Conservation (phyloP, 345 rosid genomes). For the Lumnitzera littorea region DNA sequence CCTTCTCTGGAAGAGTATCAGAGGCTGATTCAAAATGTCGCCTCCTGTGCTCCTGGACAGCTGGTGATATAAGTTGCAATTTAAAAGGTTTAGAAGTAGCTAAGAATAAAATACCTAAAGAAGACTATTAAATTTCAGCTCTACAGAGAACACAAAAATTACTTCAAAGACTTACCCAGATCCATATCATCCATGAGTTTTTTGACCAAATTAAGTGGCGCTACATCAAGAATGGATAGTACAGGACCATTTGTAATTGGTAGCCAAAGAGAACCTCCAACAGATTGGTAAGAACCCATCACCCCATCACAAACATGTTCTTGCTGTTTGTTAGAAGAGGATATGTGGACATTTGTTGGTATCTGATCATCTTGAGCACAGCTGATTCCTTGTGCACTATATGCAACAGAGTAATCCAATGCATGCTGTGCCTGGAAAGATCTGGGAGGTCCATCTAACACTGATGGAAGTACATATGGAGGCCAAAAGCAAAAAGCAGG, state of each 20-base stretch:
- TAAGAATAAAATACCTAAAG: conserved; percentile 6
- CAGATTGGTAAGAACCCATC: conserved; percentile 17
- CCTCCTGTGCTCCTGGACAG: conserved; percentile 48
- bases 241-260: conserved; percentile 34
- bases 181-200: conserved; percentile 51
- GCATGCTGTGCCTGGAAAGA: conserved; percentile 11
- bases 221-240: conserved; percentile 49
- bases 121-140: background rate
- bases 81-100: no score
- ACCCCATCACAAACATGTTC: conserved; percentile 12
- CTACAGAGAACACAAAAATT: background rate
- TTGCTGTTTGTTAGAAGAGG: conserved; percentile 9
- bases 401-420: conserved; percentile 12
- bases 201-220: conserved; percentile 52
- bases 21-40: conserved; percentile 43
- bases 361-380: conserved; percentile 15
- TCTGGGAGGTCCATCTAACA: conserved; percentile 21
- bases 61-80: conserved; percentile 31
- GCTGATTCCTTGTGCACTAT: conserved; percentile 10
- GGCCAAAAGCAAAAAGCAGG: conserved; percentile 39
- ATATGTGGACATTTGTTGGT: conserved; percentile 15
- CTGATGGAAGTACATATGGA: conserved; percentile 35
- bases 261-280: conserved; percentile 28
- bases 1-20: conserved; percentile 47
- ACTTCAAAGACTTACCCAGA: conserved; percentile 38